Evolutionary conservation across 1,284 basidiomycete species (phyloP).

Genomic region (Vanrija sp.): DNA sequence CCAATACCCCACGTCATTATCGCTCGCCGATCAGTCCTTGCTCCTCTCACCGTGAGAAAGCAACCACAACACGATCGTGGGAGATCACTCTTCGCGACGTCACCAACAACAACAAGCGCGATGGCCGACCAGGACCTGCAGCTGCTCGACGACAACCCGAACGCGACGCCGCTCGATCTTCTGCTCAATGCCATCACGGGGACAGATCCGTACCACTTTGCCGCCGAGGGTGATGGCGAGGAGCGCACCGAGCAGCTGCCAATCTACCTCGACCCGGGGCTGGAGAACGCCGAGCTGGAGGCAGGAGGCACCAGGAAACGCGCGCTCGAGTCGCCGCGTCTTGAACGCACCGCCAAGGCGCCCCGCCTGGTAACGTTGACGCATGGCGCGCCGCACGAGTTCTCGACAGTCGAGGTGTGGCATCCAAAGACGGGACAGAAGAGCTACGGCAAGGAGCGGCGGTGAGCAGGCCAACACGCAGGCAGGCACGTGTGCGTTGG

Average conservation of each 20-base stretch:
- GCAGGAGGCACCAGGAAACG: not conserved
- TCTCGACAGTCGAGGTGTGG: constrained; percentile 38
- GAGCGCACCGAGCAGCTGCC: not conserved
- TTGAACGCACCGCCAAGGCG: too few species aligned
- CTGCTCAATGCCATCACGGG: constrained; percentile 44
- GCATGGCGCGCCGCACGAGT: not conserved
- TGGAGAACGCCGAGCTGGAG: not conserved
- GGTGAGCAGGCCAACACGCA: constrained; percentile 21
- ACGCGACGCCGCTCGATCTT: constrained; percentile 34
- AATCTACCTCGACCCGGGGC: too few species aligned
- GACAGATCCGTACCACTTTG: constrained; percentile 7
- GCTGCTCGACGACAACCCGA: constrained; percentile 16
- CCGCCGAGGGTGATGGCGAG: not conserved
- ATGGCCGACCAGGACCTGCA: constrained; percentile 7
- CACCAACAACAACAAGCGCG: constrained; percentile 11
- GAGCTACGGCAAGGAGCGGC: constrained; percentile 42
- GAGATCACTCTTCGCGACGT: constrained; percentile 13
- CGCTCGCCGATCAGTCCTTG: not conserved
- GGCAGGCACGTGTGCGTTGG: not conserved
- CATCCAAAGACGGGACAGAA: constrained; percentile 43
- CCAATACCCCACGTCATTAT: not conserved
- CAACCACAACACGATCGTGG: constrained; percentile 5
- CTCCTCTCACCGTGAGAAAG: constrained; percentile 18
- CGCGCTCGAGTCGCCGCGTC: not conserved
- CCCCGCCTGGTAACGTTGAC: too few species aligned